Percentiles rank a stretch among this genome's conserved stretches.
phyloP scores from a whole-genome alignment of 2,329 filamentous ascomycete species.

The Dendrostoma leiphaemia region DNA sequence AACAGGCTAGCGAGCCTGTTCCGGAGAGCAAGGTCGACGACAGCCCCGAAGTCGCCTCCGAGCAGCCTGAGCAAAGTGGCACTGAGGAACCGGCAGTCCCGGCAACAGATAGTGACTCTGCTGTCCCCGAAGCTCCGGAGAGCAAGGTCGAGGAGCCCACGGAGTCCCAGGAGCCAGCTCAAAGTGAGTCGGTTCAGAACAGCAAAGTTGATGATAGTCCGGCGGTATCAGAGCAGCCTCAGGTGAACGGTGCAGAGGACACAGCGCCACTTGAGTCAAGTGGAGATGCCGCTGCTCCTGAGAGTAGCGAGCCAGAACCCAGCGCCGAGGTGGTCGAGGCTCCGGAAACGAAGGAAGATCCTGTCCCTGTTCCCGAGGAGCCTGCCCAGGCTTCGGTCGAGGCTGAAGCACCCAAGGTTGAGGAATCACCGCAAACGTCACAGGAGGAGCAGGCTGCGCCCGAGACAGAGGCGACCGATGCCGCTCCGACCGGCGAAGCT shows the following conservation, averaged over 20 bases:
- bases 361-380: constrained; percentile 4
- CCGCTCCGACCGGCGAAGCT: not conserved
- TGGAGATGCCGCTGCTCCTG: not conserved
- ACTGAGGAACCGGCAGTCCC: not conserved
- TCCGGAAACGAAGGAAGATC: not conserved
- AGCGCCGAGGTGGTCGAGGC: not conserved
- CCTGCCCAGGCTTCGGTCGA: not conserved
- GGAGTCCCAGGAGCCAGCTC: not conserved
- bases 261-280: not conserved
- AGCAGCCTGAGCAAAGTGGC: not conserved
- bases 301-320: not conserved
- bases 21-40: not conserved
- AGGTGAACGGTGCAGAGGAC: not conserved
- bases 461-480: not conserved
- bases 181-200: not conserved
- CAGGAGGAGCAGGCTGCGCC: not conserved
- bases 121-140: not conserved
- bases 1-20: not conserved
- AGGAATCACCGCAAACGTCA: not conserved
- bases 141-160: not conserved
- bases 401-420: not conserved
- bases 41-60: not conserved
- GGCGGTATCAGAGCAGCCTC: not conserved
- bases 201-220: not conserved
- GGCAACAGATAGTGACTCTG: not conserved